A percentile compares a stretch with the other conserved stretches of the same genome.
Evolutionary conservation across 2,329 filamentous ascomycete species (phyloP).

Genomic region (Curvularia spicifera): DNA sequence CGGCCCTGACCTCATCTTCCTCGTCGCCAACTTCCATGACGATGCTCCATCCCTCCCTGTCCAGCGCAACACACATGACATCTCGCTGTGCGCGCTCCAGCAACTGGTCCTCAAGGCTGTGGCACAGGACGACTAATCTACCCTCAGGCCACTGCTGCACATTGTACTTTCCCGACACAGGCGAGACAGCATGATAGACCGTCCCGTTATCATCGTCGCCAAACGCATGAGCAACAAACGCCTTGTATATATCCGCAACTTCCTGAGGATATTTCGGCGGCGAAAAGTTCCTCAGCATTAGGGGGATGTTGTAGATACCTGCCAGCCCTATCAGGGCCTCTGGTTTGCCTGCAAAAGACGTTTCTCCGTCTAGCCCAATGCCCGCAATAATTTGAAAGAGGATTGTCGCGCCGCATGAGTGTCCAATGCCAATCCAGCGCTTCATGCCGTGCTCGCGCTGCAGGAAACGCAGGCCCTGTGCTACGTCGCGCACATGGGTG

Average conservation of each 20-base stretch:
- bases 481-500: constrained; percentile 66
- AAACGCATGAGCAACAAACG: constrained; percentile 67
- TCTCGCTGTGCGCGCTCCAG: constrained; percentile 64
- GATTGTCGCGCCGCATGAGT: constrained; percentile 69
- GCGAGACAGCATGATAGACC: constrained; percentile 55
- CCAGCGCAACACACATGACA: constrained; percentile 60
- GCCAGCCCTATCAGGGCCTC: constrained; percentile 65
- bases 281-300: constrained; percentile 56
- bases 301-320: constrained; percentile 70
- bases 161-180: constrained; percentile 55
- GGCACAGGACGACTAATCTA: constrained; percentile 51
- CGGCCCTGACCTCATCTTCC: constrained; percentile 32
- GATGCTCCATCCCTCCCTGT: constrained; percentile 50
- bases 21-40: constrained; percentile 38
- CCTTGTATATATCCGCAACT: constrained; percentile 60
- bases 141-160: constrained; percentile 50
- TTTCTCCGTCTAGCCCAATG: background rate
- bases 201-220: constrained; percentile 46
- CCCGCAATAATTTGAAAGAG: constrained; percentile 60
- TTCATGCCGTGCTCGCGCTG: constrained; percentile 55
- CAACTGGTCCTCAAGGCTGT: constrained; percentile 57
- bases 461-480: constrained; percentile 59
- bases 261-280: constrained; percentile 36
- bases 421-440: constrained; percentile 64
- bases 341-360: background rate